Conservation (phyloP, 2,329 filamentous ascomycete species). For the Alternaria arbusti region DNA sequence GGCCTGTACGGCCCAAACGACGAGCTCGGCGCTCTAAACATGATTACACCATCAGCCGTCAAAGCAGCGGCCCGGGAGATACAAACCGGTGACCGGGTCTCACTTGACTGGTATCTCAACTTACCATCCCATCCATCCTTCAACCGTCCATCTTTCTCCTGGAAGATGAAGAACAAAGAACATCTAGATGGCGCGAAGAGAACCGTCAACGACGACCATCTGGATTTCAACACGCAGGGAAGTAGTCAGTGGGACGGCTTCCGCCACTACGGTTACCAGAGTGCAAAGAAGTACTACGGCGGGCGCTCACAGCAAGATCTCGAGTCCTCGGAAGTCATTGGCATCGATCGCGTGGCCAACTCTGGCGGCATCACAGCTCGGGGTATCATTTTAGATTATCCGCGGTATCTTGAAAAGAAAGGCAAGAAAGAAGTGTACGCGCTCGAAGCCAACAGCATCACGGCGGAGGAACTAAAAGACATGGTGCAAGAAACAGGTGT, state of each 20-base stretch:
- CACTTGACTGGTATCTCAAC: slow-evolving; percentile 52
- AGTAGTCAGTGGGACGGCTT: slow-evolving; percentile 51
- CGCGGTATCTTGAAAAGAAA: slow-evolving; percentile 30
- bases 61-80: slow-evolving; percentile 55
- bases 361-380: slow-evolving; percentile 40
- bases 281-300: slow-evolving; percentile 52
- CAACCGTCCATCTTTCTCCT: slow-evolving; percentile 38
- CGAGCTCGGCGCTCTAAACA: slow-evolving; percentile 62
- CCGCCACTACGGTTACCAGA: slow-evolving; percentile 52
- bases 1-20: slow-evolving; percentile 60
- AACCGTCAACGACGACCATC: slow-evolving; percentile 46
- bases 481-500: slow-evolving; percentile 47
- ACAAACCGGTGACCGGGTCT: slow-evolving; percentile 48
- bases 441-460: slow-evolving; percentile 30
- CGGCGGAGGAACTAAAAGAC: slow-evolving; percentile 30
- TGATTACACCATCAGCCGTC: slow-evolving; percentile 58
- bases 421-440: slow-evolving; percentile 29
- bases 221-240: slow-evolving; percentile 49
- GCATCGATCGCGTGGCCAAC: slow-evolving; percentile 49
- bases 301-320: slow-evolving; percentile 50
- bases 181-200: slow-evolving; percentile 38
- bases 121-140: slow-evolving; percentile 49
- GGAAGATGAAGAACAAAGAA: slow-evolving; percentile 34
- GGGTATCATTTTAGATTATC: slow-evolving; percentile 43
- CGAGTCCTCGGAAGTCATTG: slow-evolving; percentile 45